Percentiles rank a stretch among this genome's conserved stretches.
Conservation (phyloP, 768 basidiomycete genomes). For the Phallus indusiatus region DNA sequence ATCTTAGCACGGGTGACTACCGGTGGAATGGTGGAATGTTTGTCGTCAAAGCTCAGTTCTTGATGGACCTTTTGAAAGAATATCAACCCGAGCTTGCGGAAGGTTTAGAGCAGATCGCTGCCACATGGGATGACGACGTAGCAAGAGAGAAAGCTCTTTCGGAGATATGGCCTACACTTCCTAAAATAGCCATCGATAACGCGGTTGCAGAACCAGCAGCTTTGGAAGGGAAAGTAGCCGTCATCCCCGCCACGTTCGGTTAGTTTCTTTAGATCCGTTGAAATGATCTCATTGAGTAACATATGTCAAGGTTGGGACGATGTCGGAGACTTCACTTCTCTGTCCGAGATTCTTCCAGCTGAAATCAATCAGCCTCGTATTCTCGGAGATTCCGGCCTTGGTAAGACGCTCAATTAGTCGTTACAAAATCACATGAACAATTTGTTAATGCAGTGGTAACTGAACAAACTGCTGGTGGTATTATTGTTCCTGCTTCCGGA, state of each 20-base stretch:
- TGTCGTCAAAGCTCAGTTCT: constrained; percentile 67
- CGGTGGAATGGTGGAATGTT: constrained; percentile 95
- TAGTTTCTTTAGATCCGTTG: constrained; percentile 19
- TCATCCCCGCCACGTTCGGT: constrained; percentile 88
- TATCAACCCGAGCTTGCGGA: constrained; percentile 67
- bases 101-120: constrained; percentile 58
- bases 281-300: constrained; percentile 6
- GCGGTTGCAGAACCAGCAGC: constrained; percentile 86
- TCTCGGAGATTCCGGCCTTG: constrained; percentile 64
- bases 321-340: constrained; percentile 84
- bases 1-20: constrained; percentile 80
- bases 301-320: constrained; percentile 95
- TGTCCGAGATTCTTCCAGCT: constrained; percentile 79
- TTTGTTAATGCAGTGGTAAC: no score
- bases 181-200: constrained; percentile 84
- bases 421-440: no score
- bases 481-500: constrained; percentile 80
- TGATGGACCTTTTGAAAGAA: constrained; percentile 60
- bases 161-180: constrained; percentile 67
- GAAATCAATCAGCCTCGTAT: constrained; percentile 80
- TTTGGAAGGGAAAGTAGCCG: constrained; percentile 67
- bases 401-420: constrained; percentile 49
- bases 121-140: constrained; percentile 54
- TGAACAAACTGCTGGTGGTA: constrained; percentile 89
- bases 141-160: constrained; percentile 44